Percentiles rank a stretch among this genome's conserved stretches.
Conservation (phyloP, 176 grass and related monocot genomes). For the Rhynchospora pubera region DNA sequence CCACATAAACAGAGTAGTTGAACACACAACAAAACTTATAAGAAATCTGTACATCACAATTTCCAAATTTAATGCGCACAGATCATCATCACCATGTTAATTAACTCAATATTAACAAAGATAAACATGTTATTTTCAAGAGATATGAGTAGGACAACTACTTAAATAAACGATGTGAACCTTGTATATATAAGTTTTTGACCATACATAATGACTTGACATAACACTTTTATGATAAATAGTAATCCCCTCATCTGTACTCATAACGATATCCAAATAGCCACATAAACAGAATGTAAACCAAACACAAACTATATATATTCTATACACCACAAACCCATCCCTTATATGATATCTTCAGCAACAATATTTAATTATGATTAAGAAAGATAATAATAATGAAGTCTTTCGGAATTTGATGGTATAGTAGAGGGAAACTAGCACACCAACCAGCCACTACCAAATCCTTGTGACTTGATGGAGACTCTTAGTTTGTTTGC, state of each 20-base stretch:
- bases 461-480: constrained; percentile 47
- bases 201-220: constrained; percentile 7
- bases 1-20: neutral
- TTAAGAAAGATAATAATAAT: constrained; percentile 36
- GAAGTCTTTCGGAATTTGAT: constrained; percentile 38
- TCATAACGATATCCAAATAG: constrained; percentile 21
- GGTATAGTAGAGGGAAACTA: constrained; percentile 25
- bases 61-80: neutral
- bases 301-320: constrained; percentile 40
- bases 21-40: neutral
- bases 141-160: neutral
- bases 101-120: neutral
- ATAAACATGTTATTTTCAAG: neutral
- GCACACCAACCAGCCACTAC: constrained; percentile 46
- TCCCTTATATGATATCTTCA: constrained; percentile 29
- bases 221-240: neutral
- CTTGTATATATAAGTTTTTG: neutral
- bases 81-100: constrained; percentile 2
- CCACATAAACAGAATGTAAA: constrained; percentile 52
- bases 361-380: constrained; percentile 33
- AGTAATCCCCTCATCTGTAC: constrained; percentile 6
- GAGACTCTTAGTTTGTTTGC: constrained; percentile 24
- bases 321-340: constrained; percentile 32
- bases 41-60: neutral
- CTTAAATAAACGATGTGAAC: neutral